Percentiles rank a stretch among this genome's conserved stretches.
These are phyloP conservation scores for Oryza australiensis DNA, from an alignment of 176 grass and related monocot species.

Conservation along the genomic window DNA sequence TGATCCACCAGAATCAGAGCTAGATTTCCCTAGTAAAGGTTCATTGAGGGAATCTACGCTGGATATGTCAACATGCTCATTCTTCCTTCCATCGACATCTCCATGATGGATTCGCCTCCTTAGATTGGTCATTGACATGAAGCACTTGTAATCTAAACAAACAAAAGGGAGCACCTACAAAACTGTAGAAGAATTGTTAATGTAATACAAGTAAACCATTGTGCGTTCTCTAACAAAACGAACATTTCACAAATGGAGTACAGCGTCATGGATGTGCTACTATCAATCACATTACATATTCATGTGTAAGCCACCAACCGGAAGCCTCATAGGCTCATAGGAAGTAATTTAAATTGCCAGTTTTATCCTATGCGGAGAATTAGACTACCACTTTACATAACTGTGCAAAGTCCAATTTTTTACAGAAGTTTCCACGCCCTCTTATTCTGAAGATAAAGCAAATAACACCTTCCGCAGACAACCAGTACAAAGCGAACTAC, in stretches of 20 bases:
- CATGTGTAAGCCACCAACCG: not conserved
- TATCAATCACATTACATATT: not conserved
- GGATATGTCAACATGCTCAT: slow-evolving; percentile 61
- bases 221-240: not conserved
- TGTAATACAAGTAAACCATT: not conserved
- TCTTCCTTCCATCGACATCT: slow-evolving; percentile 68
- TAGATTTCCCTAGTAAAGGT: slow-evolving; percentile 59
- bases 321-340: not conserved
- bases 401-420: not conserved
- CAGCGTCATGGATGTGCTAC: not conserved
- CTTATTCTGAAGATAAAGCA: not conserved
- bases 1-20: slow-evolving; percentile 17
- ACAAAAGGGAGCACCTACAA: not conserved
- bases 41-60: slow-evolving; percentile 57
- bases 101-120: slow-evolving; percentile 76
- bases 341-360: not conserved
- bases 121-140: slow-evolving; percentile 65
- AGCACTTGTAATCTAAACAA: not conserved
- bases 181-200: not conserved
- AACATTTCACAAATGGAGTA: not conserved
- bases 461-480: no score
- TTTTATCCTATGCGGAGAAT: not conserved
- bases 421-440: not conserved
- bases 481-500: not conserved
- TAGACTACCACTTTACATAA: not conserved